Percentiles rank a stretch among this genome's conserved stretches.
Evolutionary conservation across 2,329 filamentous ascomycete species (phyloP).

Genomic region (Pseudogymnoascus sp.): DNA sequence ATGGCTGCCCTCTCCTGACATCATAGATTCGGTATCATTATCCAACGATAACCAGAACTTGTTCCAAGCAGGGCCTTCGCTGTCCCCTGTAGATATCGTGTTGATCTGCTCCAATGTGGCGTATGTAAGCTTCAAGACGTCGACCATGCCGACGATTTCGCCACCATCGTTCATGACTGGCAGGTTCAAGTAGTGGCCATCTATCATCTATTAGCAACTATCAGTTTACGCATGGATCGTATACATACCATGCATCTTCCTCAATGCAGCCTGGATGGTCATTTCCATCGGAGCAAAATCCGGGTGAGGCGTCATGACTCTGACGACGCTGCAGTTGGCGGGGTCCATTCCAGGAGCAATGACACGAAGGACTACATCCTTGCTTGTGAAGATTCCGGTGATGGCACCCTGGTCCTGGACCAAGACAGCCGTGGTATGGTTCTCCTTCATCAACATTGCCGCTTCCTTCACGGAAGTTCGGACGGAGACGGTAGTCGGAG

Average conservation of each 20-base stretch:
- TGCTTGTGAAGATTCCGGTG: slow-evolving; percentile 98
- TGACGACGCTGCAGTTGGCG: slow-evolving; percentile 89
- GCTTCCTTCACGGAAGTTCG: slow-evolving; percentile 95
- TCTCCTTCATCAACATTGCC: slow-evolving; percentile 93
- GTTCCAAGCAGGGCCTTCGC: slow-evolving; percentile 96
- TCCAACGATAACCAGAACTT: slow-evolving; percentile 98
- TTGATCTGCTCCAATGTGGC: slow-evolving; percentile 97
- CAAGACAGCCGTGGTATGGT: slow-evolving; percentile 92
- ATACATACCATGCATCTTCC: slow-evolving; percentile 93
- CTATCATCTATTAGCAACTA: slow-evolving; percentile 38
- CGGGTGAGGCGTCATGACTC: slow-evolving; percentile 97
- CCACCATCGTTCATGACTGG: slow-evolving; percentile 97
- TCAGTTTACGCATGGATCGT: slow-evolving; percentile 9
- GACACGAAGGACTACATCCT: slow-evolving; percentile 95
- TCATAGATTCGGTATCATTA: slow-evolving; percentile 89
- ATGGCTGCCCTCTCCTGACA: slow-evolving; percentile 82
- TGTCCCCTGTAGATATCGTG: slow-evolving; percentile 81
- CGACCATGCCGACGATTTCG: slow-evolving; percentile 99
- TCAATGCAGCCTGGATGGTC: slow-evolving; percentile 94
- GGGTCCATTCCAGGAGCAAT: slow-evolving; percentile 96
- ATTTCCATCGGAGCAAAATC: slow-evolving; percentile 98
- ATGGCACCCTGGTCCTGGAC: slow-evolving; percentile 96
- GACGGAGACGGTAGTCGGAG: slow-evolving; percentile 90
- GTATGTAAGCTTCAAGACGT: slow-evolving; percentile 96
- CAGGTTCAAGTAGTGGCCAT: slow-evolving; percentile 95